Percentiles rank a stretch among this genome's conserved stretches.
Evolutionary conservation across 2,329 filamentous ascomycete genomes (phyloP).

Genomic region (Aspergillus pseudoglaucus): DNA sequence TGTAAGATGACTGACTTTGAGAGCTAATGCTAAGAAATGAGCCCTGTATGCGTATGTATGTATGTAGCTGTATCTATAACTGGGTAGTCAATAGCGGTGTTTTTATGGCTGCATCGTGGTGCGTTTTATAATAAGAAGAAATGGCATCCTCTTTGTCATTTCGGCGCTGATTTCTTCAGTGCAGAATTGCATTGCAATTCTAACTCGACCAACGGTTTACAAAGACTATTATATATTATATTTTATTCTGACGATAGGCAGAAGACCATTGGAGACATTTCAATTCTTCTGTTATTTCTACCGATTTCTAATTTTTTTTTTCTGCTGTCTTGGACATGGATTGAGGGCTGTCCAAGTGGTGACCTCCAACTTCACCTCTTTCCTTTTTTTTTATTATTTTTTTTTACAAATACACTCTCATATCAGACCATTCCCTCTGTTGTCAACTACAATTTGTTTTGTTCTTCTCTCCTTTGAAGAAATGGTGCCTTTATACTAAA

Average conservation of each 20-base stretch:
- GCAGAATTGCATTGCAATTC: neutral
- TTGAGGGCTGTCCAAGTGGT: neutral
- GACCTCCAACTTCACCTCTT: neutral
- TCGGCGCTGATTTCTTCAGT: neutral
- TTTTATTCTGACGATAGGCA: neutral
- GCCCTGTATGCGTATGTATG: neutral
- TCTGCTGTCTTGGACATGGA: constrained; percentile 1
- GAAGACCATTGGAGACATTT: neutral
- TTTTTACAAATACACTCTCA: too few species aligned
- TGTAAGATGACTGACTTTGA: neutral
- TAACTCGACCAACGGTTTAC: too few species aligned
- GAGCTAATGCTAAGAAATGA: too few species aligned
- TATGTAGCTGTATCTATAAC: neutral
- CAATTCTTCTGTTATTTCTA: neutral
- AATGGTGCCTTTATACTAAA: neutral
- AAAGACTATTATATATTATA: neutral
- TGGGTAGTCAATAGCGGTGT: neutral
- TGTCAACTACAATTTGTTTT: neutral
- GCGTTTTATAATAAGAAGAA: neutral
- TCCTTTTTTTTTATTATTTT: too few species aligned
- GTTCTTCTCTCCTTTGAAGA: neutral
- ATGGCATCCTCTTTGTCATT: too few species aligned
- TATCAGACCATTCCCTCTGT: neutral
- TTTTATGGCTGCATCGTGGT: neutral
- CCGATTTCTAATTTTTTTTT: constrained; percentile 2